Conservation (phyloP, 2,329 filamentous ascomycete genomes). For the Drechslerella stenobrocha region DNA sequence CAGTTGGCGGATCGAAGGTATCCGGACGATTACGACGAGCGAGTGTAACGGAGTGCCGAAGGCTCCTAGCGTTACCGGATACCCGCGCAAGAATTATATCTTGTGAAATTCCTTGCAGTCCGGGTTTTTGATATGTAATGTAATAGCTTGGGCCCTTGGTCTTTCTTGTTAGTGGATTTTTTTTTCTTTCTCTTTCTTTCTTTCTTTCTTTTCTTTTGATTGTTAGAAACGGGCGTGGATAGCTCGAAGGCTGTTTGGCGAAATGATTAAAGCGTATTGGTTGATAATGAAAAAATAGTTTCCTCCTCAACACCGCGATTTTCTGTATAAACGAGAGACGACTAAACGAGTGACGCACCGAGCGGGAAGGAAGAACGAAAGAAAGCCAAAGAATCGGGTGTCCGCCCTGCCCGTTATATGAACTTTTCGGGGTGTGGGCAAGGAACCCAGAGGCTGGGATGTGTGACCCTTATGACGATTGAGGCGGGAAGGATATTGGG, state of each 20-base stretch:
- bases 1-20: slow-evolving; percentile 38
- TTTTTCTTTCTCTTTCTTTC: slow-evolving; percentile 6
- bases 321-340: slow-evolving; percentile 47
- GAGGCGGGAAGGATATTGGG: slow-evolving; percentile 26
- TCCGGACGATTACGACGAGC: slow-evolving; percentile 43
- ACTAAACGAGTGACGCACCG: slow-evolving; percentile 47
- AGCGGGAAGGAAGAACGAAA: slow-evolving; percentile 41
- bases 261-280: slow-evolving; percentile 28
- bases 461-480: slow-evolving; percentile 39
- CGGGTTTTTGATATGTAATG: not conserved
- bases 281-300: slow-evolving; percentile 26
- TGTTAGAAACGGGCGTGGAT: slow-evolving; percentile 46
- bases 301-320: slow-evolving; percentile 46
- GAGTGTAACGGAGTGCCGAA: slow-evolving; percentile 44
- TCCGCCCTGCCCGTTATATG: slow-evolving; percentile 42
- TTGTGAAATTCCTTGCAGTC: not conserved
- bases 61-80: slow-evolving; percentile 48
- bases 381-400: slow-evolving; percentile 32
- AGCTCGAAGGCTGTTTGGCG: slow-evolving; percentile 36
- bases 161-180: not conserved
- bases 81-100: slow-evolving; percentile 19
- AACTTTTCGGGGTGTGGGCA: slow-evolving; percentile 41
- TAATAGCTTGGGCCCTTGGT: not conserved
- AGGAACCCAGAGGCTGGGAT: slow-evolving; percentile 32
- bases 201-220: slow-evolving; percentile 13